phyloP scores from a whole-genome alignment of 2,329 filamentous ascomycete species.

The Talaromyces pinophilus region DNA sequence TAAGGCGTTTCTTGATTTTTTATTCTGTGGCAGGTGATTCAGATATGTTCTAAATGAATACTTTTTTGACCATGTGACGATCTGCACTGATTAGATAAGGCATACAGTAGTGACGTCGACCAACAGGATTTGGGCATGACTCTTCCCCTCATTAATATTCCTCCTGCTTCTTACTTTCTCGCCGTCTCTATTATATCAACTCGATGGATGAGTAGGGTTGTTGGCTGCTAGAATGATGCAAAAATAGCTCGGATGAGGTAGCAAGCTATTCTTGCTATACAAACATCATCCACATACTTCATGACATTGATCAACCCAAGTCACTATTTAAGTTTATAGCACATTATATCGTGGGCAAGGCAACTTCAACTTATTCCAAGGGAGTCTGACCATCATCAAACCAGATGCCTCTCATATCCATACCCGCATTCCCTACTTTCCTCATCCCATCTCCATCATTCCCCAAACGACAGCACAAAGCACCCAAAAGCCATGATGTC shows the following conservation, averaged over 20 bases:
- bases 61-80: constrained; percentile 7
- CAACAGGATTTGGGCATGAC: background rate
- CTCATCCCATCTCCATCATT: constrained; percentile 42
- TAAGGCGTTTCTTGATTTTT: background rate
- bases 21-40: background rate
- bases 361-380: too few relatives aligned
- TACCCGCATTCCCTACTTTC: constrained; percentile 19
- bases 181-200: background rate
- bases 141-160: background rate
- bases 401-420: constrained; percentile 17
- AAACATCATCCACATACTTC: too few relatives aligned
- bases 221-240: background rate
- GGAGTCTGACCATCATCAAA: background rate
- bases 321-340: background rate
- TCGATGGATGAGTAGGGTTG: background rate
- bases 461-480: constrained; percentile 35
- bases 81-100: constrained; percentile 11
- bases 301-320: background rate
- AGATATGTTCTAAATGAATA: background rate
- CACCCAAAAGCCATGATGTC: background rate
- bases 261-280: background rate
- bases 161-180: background rate
- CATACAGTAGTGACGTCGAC: constrained; percentile 5
- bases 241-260: too few relatives aligned
- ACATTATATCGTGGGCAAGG: background rate